A percentile compares a stretch with the other conserved stretches of the same genome.
Conservation (phyloP, 2,329 filamentous ascomycete species). For the Juglanconis oblonga region DNA sequence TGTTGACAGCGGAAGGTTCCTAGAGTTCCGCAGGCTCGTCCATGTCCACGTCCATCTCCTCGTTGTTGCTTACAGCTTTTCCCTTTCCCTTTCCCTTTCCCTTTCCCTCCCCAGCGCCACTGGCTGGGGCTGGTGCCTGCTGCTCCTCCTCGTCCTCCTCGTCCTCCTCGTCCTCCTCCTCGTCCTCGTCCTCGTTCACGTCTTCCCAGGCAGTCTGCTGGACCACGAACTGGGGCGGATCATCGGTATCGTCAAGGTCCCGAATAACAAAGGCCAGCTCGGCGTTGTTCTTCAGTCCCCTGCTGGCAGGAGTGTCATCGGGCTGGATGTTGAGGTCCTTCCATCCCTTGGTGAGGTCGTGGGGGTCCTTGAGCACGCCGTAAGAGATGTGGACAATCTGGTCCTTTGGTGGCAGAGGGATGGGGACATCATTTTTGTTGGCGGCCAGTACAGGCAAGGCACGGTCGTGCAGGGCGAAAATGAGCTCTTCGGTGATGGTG, state of each 20-base stretch:
- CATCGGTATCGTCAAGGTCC: slow-evolving; percentile 32
- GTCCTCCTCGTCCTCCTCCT: slow-evolving; percentile 14
- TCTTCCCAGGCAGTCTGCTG: slow-evolving; percentile 40
- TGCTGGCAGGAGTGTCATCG: slow-evolving; percentile 37
- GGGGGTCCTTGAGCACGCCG: slow-evolving; percentile 41
- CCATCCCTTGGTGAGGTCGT: slow-evolving; percentile 49
- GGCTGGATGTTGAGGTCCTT: slow-evolving; percentile 38
- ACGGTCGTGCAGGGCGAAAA: slow-evolving; percentile 54
- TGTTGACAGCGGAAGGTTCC: background rate
- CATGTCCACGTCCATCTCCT: slow-evolving; percentile 1
- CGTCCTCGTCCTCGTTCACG: slow-evolving; percentile 38
- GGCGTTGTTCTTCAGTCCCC: slow-evolving; percentile 45
- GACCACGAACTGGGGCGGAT: slow-evolving; percentile 42
- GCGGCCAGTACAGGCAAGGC: slow-evolving; percentile 46
- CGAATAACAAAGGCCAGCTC: slow-evolving; percentile 49
- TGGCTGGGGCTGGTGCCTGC: background rate
- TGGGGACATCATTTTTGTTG: slow-evolving; percentile 30
- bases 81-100: slow-evolving; percentile 5
- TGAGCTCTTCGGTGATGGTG: slow-evolving; percentile 55
- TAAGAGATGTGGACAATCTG: slow-evolving; percentile 43
- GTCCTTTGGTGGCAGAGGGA: slow-evolving; percentile 37
- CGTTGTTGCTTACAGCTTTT: slow-evolving; percentile 5
- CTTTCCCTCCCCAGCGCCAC: slow-evolving; percentile 26
- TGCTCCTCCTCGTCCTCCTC: slow-evolving; percentile 5
- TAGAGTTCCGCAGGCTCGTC: slow-evolving; percentile 2